These are phyloP conservation scores for Sequoia sempervirens DNA, from an alignment of 75 land plant species.

Conservation along the genomic window DNA sequence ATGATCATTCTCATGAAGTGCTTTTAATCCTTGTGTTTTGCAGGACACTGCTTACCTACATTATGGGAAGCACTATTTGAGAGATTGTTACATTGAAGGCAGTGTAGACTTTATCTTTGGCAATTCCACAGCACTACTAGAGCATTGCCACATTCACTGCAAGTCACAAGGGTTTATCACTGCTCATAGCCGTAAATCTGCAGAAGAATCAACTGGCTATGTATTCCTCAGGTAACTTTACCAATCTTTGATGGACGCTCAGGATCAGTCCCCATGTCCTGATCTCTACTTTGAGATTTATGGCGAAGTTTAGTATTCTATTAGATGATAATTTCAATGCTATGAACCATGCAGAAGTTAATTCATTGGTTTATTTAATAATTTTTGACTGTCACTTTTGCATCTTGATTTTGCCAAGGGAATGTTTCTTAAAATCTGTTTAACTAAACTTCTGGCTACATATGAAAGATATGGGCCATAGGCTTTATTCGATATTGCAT, in stretches of 20 bases:
- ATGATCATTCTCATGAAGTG: too few relatives aligned
- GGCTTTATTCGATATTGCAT: too few relatives aligned
- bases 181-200: conserved; percentile 76
- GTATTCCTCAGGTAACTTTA: conserved; percentile 70
- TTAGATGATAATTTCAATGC: background rate
- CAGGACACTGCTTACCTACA: conserved; percentile 95
- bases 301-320: background rate
- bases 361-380: background rate
- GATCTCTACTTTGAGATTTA: background rate
- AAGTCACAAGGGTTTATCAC: conserved; percentile 87
- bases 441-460: too few relatives aligned
- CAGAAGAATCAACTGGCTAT: conserved; percentile 86
- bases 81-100: conserved; percentile 96
- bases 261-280: background rate
- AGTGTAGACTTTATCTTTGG: conserved; percentile 98
- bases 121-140: conserved; percentile 86
- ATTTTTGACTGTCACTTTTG: background rate
- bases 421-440: too few relatives aligned
- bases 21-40: conserved; percentile 8
- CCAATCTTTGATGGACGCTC: background rate
- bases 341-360: background rate
- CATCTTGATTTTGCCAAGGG: background rate
- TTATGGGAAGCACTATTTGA: conserved; percentile 78
- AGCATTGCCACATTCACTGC: conserved; percentile 96
- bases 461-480: too few relatives aligned